Base-by-base conservation (phyloP, 305 asterid species). In the Fraxinus greggii region DNA sequence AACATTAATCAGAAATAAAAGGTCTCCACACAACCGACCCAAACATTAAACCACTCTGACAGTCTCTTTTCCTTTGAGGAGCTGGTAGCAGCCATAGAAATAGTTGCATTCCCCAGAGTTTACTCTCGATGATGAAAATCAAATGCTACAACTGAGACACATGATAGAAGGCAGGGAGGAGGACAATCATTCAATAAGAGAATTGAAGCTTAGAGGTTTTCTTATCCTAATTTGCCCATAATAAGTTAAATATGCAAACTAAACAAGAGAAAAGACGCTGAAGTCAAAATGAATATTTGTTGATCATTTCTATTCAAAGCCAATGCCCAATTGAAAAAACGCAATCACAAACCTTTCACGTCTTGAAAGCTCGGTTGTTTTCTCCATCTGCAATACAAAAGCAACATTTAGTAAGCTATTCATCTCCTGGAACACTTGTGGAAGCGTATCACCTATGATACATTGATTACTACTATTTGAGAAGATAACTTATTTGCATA, bases 301-400 rank as follows among this genome's bases (percentile, higher is more conserved):
- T 28, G 36, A 9, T 63, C n/a, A 63, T 24, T 63, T 63, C 32
- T 61, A 19, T 61, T 61, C 32, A 76, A 56, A 78, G 7, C 23
- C 17, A 59, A 56, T 59, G 35, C 3, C 23, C 7, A 78, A 3
- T 3, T 69, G 74, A 29, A 72, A 72, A 24, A 21, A 10, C 8
- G 77, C 23, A 61, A 26, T 70, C 85, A 83, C 87, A 75, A 51
- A 90, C 93, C 93, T 90, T 86, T 90, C 93, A 38, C 93, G 93
- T 48, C 93, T 82, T 19, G 92, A 89, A 79, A 90, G 92, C 76
- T 90, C 93, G 75, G 90, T 83, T 65, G 93, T 89, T 83, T 89
- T 89, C 82, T 89, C 93, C 38, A 89, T 24, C 93, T 90, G 90
- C 86, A 78, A 32, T 81, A 70, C 32, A 79, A 3, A 84, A 76